Percentiles rank a stretch among this genome's conserved stretches.
These are phyloP conservation scores for Diacronema lutheri DNA, from an alignment of 78 protist species.

Conservation along the genomic window DNA sequence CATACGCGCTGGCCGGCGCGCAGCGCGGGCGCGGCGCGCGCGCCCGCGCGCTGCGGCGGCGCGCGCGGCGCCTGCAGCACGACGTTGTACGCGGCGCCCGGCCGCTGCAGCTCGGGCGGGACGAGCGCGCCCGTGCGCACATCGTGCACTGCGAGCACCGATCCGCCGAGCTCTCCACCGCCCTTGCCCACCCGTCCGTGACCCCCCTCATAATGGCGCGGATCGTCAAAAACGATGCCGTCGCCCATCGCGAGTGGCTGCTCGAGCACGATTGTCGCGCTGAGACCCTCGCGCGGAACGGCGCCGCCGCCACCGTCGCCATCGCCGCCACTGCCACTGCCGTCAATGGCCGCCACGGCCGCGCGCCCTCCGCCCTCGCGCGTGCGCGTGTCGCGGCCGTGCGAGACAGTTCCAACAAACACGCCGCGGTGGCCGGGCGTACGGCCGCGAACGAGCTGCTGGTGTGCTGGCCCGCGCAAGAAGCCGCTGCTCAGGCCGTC, in stretches of 20 bases:
- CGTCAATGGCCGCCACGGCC: constrained; percentile 4
- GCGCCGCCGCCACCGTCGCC: no score
- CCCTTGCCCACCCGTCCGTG: no score
- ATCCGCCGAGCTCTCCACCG: neutral
- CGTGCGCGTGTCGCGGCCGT: neutral
- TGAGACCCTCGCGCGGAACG: no score
- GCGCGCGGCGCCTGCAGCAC: neutral
- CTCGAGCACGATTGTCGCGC: neutral
- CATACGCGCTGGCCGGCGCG: neutral
- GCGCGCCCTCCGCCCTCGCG: no score
- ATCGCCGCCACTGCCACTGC: no score
- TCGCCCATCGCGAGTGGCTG: neutral
- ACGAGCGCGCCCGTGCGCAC: neutral
- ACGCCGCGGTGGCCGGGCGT: constrained; percentile 17
- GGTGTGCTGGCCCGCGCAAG: constrained; percentile 1
- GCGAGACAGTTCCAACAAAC: neutral
- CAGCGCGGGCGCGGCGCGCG: neutral
- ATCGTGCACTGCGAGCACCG: neutral
- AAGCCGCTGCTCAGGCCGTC: constrained; percentile 4
- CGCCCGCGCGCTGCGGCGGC: neutral
- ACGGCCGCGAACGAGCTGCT: neutral
- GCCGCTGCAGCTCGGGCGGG: neutral
- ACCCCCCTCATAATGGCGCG: neutral
- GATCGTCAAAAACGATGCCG: neutral
- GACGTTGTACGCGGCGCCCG: neutral